Conservation (phyloP, 768 basidiomycete species). For the Pleurotus djamor region DNA sequence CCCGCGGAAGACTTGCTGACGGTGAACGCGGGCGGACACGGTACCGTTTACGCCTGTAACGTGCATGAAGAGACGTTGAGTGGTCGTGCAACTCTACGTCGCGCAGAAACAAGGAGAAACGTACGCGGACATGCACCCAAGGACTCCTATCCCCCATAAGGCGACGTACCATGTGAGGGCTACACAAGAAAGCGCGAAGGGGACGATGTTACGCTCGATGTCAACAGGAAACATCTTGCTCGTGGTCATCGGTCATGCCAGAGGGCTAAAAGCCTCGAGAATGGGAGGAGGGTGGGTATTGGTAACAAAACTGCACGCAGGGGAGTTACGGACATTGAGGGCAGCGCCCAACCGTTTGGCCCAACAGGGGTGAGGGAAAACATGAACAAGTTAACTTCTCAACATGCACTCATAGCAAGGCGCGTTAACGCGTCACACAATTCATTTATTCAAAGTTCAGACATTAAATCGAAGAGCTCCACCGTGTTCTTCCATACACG, state of each 20-base stretch:
- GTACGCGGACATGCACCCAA: slow-evolving; percentile 73
- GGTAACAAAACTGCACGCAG: too few species aligned
- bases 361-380: neutral
- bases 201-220: slow-evolving; percentile 1
- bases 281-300: neutral
- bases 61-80: neutral
- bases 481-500: slow-evolving; percentile 64
- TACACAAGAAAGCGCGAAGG: slow-evolving; percentile 29
- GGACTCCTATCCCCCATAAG: slow-evolving; percentile 62
- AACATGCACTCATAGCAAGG: too few species aligned
- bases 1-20: slow-evolving; percentile 41
- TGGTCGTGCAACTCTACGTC: neutral
- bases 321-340: too few species aligned
- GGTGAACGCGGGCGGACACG: slow-evolving; percentile 64
- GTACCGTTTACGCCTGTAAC: slow-evolving; percentile 71
- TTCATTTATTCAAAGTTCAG: slow-evolving; percentile 19
- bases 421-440: too few species aligned
- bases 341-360: neutral
- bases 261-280: neutral
- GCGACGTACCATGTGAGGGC: slow-evolving; percentile 59
- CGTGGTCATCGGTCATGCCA: neutral
- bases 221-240: neutral
- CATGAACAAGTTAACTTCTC: neutral
- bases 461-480: slow-evolving; percentile 42
- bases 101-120: slow-evolving; percentile 22